Evolutionary conservation across 2,329 filamentous ascomycete species (phyloP).

Genomic region (Aspergillus sp.): DNA sequence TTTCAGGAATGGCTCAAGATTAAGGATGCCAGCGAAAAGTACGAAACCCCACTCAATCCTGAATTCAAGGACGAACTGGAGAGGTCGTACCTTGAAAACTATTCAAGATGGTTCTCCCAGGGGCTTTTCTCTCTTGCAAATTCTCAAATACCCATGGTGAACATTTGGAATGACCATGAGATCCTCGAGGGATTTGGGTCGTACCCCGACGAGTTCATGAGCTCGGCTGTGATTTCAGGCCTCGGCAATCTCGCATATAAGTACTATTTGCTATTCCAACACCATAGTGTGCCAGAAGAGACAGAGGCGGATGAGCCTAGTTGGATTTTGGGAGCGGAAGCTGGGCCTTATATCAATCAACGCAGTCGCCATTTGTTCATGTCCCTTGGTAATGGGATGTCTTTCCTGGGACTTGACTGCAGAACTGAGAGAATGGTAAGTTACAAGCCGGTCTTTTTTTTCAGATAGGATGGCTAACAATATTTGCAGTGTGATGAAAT

Average conservation of each 20-base stretch:
- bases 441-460: background rate
- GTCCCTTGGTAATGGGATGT: conserved; percentile 73
- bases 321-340: conserved; percentile 77
- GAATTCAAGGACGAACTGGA: conserved; percentile 90
- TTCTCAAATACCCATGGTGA: conserved; percentile 96
- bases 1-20: conserved; percentile 85
- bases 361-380: conserved; percentile 83
- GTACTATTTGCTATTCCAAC: conserved; percentile 98
- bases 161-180: conserved; percentile 96
- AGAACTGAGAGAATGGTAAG: conserved; percentile 77
- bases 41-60: conserved; percentile 71
- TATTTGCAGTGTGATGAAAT: conserved; percentile 66
- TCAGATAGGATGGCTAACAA: conserved; percentile 21
- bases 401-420: conserved; percentile 84
- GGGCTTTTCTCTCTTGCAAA: conserved; percentile 91
- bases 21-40: conserved; percentile 77
- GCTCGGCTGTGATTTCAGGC: conserved; percentile 82
- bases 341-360: conserved; percentile 88
- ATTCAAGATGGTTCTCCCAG: conserved; percentile 94
- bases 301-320: conserved; percentile 82
- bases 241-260: conserved; percentile 93
- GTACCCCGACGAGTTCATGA: conserved; percentile 90
- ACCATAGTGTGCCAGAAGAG: conserved; percentile 82
- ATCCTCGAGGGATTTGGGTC: conserved; percentile 91
- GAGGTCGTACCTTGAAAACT: conserved; percentile 81